Evolutionary conservation across 768 basidiomycete genomes (phyloP).

Genomic region (Pisolithus microcarpus): DNA sequence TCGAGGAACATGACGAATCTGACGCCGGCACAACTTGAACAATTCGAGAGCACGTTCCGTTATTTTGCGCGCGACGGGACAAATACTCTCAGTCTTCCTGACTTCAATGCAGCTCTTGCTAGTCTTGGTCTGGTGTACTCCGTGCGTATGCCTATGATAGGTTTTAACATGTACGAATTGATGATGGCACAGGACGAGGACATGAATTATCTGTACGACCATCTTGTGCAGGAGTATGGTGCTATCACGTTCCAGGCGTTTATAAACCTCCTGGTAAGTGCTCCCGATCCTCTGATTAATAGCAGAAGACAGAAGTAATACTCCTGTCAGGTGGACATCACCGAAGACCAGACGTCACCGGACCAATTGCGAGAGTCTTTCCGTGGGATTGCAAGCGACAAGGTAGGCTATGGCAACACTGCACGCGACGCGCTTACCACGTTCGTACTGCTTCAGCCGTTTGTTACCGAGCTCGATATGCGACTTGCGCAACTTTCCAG

Average conservation of each 20-base stretch:
- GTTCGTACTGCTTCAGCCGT: conserved; percentile 48
- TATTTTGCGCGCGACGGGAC: conserved; percentile 94
- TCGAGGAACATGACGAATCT: conserved; percentile 91
- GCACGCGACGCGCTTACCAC: neutral
- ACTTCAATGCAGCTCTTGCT: conserved; percentile 91
- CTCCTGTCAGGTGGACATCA: conserved; percentile 74
- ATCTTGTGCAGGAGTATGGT: conserved; percentile 74
- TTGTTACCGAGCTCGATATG: conserved; percentile 90
- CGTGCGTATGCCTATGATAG: conserved; percentile 31
- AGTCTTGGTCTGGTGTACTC: conserved; percentile 92
- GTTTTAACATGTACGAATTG: neutral
- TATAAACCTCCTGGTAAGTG: conserved; percentile 78
- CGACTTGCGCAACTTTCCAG: conserved; percentile 74
- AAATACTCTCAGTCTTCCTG: conserved; percentile 76
- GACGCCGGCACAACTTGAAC: conserved; percentile 91
- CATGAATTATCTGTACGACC: conserved; percentile 74
- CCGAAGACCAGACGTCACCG: conserved; percentile 88
- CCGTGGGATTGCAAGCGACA: conserved; percentile 83
- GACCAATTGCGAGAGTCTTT: conserved; percentile 92
- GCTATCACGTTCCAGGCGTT: conserved; percentile 91
- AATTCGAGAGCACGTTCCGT: conserved; percentile 95
- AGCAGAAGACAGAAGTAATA: conserved; percentile 1
- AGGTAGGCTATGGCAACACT: conserved; percentile 42
- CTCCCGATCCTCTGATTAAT: neutral
- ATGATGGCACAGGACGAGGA: conserved; percentile 63